phyloP scores from a whole-genome alignment of 2,329 filamentous ascomycete genomes.

The Fusarium nelsonii region DNA sequence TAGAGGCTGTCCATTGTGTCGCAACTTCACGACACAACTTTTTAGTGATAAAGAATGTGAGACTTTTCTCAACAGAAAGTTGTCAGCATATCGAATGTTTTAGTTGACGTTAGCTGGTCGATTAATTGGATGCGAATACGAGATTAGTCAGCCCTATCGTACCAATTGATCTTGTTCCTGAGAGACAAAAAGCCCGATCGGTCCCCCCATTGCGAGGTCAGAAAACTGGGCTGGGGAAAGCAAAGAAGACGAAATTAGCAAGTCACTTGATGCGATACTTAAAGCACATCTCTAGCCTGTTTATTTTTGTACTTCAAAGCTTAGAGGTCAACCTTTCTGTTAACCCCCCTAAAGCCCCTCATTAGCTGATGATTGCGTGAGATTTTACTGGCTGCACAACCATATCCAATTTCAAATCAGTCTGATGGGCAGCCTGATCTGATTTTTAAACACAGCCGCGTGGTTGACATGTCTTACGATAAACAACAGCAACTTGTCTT shows the following conservation, averaged over 20 bases:
- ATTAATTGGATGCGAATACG: not conserved
- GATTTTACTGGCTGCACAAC: not conserved
- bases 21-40: rapidly evolving
- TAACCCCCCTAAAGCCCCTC: not conserved
- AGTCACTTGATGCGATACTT: too few species aligned
- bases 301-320: not conserved
- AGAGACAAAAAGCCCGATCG: not conserved
- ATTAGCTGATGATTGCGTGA: not conserved
- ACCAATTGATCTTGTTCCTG: constrained; percentile 3
- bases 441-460: not conserved
- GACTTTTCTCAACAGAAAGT: not conserved
- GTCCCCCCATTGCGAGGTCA: too few species aligned
- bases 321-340: too few species aligned
- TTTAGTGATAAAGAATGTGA: not conserved
- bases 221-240: too few species aligned
- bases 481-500: not conserved
- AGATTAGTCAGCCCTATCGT: constrained; percentile 21
- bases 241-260: too few species aligned
- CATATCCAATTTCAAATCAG: not conserved
- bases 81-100: constrained; percentile 9
- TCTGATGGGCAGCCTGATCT: not conserved
- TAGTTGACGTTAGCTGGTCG: not conserved
- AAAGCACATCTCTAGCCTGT: too few species aligned
- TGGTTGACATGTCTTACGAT: not conserved
- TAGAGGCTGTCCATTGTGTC: constrained; percentile 18